phyloP scores from a whole-genome alignment of 2,329 filamentous ascomycete species.

The Penicillium sp. region DNA sequence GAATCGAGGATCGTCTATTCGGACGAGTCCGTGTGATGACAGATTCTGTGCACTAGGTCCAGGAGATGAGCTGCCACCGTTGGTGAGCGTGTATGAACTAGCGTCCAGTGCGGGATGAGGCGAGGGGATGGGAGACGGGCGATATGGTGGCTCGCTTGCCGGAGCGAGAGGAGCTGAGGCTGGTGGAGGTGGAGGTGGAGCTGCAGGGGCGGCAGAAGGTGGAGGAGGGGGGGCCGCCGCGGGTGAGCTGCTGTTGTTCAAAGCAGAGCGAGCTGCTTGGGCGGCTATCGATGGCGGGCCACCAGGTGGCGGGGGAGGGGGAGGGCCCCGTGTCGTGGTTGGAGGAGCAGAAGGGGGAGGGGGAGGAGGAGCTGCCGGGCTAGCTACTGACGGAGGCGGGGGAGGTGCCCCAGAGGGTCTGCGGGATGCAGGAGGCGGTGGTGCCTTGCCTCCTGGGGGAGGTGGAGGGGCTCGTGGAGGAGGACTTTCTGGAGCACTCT shows the following conservation, averaged over 20 bases:
- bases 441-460: constrained; percentile 49
- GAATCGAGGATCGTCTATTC: constrained; percentile 78
- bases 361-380: constrained; percentile 45
- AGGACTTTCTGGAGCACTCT: constrained; percentile 44
- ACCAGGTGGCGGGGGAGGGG: constrained; percentile 22
- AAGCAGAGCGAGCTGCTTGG: constrained; percentile 59
- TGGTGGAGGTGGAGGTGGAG: constrained; percentile 39
- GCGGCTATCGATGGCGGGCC: constrained; percentile 51
- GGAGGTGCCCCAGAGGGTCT: constrained; percentile 56
- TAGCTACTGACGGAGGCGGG: constrained; percentile 40
- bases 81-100: constrained; percentile 71
- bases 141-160: constrained; percentile 44
- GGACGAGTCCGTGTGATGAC: constrained; percentile 37
- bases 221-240: constrained; percentile 44
- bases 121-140: constrained; percentile 42
- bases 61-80: constrained; percentile 48
- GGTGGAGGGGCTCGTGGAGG: constrained; percentile 67
- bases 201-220: constrained; percentile 36
- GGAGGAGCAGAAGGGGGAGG: constrained; percentile 43
- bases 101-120: constrained; percentile 68
- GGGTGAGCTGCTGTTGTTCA: constrained; percentile 48
- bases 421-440: constrained; percentile 57
- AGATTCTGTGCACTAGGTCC: constrained; percentile 26
- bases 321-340: constrained; percentile 40
- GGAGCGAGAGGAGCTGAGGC: constrained; percentile 39